These are phyloP conservation scores for Striga asiatica DNA, from an alignment of 257 asterid species.

Conservation along the genomic window DNA sequence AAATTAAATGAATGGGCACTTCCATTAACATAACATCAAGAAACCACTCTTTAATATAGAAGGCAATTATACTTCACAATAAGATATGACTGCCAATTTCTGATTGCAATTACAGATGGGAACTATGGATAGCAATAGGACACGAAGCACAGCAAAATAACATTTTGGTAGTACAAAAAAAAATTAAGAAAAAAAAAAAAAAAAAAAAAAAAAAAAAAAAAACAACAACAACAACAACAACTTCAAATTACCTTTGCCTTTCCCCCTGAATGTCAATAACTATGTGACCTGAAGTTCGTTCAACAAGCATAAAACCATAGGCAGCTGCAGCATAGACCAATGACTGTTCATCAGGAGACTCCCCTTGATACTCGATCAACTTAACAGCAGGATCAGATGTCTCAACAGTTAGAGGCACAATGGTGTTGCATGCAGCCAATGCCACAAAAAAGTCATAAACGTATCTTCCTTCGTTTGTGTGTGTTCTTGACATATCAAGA, in stretches of 20 bases:
- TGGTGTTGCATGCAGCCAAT: slow-evolving; percentile 96
- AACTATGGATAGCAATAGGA: not conserved
- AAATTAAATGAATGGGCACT: too few species aligned
- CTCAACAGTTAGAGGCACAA: slow-evolving; percentile 69
- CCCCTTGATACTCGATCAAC: slow-evolving; percentile 90
- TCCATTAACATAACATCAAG: not conserved
- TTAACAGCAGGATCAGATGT: slow-evolving; percentile 72
- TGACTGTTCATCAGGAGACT: slow-evolving; percentile 99
- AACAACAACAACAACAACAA: too few species aligned
- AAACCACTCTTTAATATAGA: not conserved
- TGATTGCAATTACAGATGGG: not conserved
- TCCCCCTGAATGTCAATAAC: slow-evolving; percentile 78
- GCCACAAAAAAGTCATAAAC: slow-evolving; percentile 70
- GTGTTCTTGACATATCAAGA: slow-evolving; percentile 35
- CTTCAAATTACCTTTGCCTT: slow-evolving; percentile 54
- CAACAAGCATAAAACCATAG: slow-evolving; percentile 90
- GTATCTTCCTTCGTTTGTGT: slow-evolving; percentile 44
- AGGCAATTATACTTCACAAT: not conserved
- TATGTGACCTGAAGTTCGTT: slow-evolving; percentile 90
- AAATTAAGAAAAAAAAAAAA: not conserved
- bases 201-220: too few species aligned
- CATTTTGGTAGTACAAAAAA: slow-evolving; percentile 2
- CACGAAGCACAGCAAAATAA: not conserved
- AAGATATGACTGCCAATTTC: not conserved
- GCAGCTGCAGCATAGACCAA: slow-evolving; percentile 94